Percentiles rank a stretch among this genome's conserved stretches.
Evolutionary conservation across 73 alveolate species (phyloP).

Genomic region (Paramecium sexaurelia): DNA sequence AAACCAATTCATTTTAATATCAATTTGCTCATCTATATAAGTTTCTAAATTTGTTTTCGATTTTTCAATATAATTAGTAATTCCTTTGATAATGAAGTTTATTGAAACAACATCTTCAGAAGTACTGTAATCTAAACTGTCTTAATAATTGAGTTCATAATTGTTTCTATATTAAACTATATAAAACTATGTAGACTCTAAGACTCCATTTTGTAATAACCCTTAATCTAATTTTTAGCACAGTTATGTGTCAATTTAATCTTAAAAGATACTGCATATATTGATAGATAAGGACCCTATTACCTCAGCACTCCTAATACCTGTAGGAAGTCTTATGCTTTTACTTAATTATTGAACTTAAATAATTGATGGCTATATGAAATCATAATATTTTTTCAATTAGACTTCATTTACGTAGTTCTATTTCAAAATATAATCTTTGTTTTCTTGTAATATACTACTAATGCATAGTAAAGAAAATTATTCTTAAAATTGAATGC

Average conservation of each 20-base stretch:
- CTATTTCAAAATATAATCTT: neutral
- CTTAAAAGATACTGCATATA: neutral
- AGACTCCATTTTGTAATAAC: neutral
- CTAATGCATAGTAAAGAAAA: neutral
- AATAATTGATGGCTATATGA: neutral
- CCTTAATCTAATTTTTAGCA: neutral
- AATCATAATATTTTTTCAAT: neutral
- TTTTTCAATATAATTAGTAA: neutral
- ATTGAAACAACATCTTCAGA: conserved; percentile 37
- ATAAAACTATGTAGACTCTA: neutral
- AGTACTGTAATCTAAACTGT: neutral
- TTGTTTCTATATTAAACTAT: neutral
- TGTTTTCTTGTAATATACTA: neutral
- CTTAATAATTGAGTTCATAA: neutral
- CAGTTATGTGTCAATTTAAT: neutral
- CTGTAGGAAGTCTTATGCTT: neutral
- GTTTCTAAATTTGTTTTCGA: neutral
- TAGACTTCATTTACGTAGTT: neutral
- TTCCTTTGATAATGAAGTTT: conserved; percentile 35
- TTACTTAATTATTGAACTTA: neutral
- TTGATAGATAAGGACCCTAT: neutral
- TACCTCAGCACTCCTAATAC: neutral
- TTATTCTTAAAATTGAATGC: neutral
- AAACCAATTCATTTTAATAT: conserved; percentile 9
- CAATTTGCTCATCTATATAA: neutral